Conservation (phyloP, 1,284 basidiomycete species). For the Ceratobasidium sp. region DNA sequence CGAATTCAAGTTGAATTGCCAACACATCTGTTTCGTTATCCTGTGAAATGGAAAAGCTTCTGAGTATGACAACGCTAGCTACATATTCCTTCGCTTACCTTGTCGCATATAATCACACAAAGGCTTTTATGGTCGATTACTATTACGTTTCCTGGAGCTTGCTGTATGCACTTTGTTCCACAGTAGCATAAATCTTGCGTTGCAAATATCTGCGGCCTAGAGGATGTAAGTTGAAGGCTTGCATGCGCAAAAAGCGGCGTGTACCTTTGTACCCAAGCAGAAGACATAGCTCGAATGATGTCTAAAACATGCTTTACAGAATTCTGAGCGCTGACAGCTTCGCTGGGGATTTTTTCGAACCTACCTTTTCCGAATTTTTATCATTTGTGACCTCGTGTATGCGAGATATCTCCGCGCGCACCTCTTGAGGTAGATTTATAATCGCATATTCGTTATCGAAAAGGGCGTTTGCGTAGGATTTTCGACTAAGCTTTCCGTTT, state of each 20-base stretch:
- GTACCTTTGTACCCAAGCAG: conserved; percentile 12
- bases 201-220: conserved; percentile 27
- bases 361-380: conserved; percentile 32
- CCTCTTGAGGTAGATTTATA: background rate
- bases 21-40: conserved; percentile 33
- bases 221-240: background rate
- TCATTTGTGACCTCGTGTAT: conserved; percentile 34
- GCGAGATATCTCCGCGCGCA: conserved; percentile 18
- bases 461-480: conserved; percentile 14
- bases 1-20: background rate
- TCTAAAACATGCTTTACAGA: conserved; percentile 28
- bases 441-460: conserved; percentile 13
- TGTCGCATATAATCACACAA: conserved; percentile 30
- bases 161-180: conserved; percentile 16
- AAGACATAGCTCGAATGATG: conserved; percentile 32
- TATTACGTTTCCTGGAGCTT: conserved; percentile 23
- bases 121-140: conserved; percentile 17
- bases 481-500: conserved; percentile 3
- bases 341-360: background rate
- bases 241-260: background rate
- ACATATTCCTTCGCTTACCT: background rate
- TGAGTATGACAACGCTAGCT: background rate
- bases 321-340: background rate
- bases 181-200: conserved; percentile 32
- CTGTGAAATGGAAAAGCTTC: background rate